Base-by-base conservation (phyloP, 768 basidiomycete genomes). In the Omphalotus guepiniiformis region DNA sequence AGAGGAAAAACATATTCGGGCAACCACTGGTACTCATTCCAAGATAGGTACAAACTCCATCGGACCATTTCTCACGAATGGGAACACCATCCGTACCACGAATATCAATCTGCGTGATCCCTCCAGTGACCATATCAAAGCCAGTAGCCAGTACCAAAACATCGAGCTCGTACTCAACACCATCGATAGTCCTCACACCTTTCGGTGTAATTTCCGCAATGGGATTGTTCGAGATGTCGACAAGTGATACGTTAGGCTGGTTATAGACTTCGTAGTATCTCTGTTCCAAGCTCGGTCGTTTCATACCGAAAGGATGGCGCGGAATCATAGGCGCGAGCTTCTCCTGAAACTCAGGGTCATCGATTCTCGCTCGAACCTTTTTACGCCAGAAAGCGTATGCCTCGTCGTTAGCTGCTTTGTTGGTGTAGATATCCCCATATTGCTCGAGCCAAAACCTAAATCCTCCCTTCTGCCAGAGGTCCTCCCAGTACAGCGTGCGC, bases 1-100 rank as follows among this genome's bases (percentile, higher is more conserved):
- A 54, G 3, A 40, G 34, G 35, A 48, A 56, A 30, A 56, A 54
- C 53, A 56, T 45, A 29, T 56, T 56, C 1, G 55, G 55, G 34
- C 46, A 56, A 5, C 46, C 41, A n/a, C 42, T 35, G 9, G 50
- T 40, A 18, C 48, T 45, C 39, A 56, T n/a, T 8, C 53, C 55
- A 9, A 56, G 42, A 29, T 54, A 50, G 2, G 55, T 56, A 27
- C 36, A 35, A 16, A 54, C 23, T 5, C 53, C 50, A 12, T 47
- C 15, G 1, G 27, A 19, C 55, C 55, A 56, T 40, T 52, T 54
- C 12, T 54, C 51, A 15, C 42, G 46, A 41, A 56, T 52, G 7
- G 53, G 23, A 6, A 35, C 40, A 13, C 53, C 55, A 8, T 52
- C 46, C n/a, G 47, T 51, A n/a, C 55, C 55, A 5, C 41, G 28